These are phyloP conservation scores for Podospora tetraspora DNA, from an alignment of 495 filamentous ascomycete species.

Conservation along the genomic window DNA sequence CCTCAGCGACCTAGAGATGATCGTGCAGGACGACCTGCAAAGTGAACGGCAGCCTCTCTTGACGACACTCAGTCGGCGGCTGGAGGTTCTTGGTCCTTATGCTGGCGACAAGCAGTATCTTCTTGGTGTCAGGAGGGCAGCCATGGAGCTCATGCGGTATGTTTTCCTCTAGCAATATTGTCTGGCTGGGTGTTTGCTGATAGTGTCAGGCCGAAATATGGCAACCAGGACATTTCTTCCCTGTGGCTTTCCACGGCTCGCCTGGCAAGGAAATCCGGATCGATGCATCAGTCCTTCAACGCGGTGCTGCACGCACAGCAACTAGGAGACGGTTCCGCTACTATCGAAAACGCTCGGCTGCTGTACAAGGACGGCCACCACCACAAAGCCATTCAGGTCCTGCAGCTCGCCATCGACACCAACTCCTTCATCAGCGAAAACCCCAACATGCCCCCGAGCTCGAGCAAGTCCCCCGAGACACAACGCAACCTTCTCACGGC, in stretches of 20 bases:
- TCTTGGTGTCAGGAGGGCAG: constrained; percentile 77
- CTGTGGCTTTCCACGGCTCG: constrained; percentile 83
- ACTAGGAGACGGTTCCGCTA: constrained; percentile 76
- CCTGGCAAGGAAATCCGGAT: constrained; percentile 77
- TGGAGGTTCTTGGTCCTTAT: constrained; percentile 81
- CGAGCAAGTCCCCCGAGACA: constrained; percentile 37
- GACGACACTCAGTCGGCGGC: constrained; percentile 60
- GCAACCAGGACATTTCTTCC: constrained; percentile 66
- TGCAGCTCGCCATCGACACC: constrained; percentile 75
- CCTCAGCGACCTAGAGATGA: constrained; percentile 78
- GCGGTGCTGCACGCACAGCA: constrained; percentile 83
- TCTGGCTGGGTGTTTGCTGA: constrained; percentile 28
- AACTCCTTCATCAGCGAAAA: constrained; percentile 53
- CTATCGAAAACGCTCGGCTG: constrained; percentile 85
- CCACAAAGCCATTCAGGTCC: constrained; percentile 85
- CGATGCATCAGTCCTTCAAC: constrained; percentile 81
- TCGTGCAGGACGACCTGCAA: constrained; percentile 49
- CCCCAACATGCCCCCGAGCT: constrained; percentile 34
- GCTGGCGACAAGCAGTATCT: constrained; percentile 90
- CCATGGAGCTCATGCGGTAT: constrained; percentile 69
- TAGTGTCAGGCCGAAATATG: constrained; percentile 40
- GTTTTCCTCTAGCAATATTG: constrained; percentile 17
- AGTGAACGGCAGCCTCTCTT: constrained; percentile 45
- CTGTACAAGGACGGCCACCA: constrained; percentile 95
- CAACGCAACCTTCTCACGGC: constrained; percentile 54